Percentiles rank a stretch among this genome's conserved stretches.
These are phyloP conservation scores for Trypanosoma boissoni DNA, from an alignment of 208 protist genomes.

Conservation along the genomic window DNA sequence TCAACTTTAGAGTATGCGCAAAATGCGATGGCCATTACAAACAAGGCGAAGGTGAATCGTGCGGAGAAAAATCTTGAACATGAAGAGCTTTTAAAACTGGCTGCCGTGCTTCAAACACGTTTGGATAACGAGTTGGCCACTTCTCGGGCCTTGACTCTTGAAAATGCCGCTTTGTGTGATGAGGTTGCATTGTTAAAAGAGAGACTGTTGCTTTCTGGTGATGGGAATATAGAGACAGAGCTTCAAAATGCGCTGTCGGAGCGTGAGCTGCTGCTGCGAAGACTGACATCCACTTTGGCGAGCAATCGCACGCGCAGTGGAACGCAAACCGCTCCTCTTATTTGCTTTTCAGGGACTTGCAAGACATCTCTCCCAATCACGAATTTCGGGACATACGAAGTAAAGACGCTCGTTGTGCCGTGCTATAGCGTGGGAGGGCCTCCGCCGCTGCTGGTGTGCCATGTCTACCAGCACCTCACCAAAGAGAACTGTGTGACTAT, in stretches of 20 bases:
- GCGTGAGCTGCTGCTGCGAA: constrained; percentile 23
- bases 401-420: constrained; percentile 41
- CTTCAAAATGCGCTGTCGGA: constrained; percentile 22
- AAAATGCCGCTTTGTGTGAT: constrained; percentile 8
- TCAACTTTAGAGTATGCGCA: constrained; percentile 82
- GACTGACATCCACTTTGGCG: constrained; percentile 12
- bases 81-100: constrained; percentile 30
- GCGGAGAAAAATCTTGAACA: constrained; percentile 30
- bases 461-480: constrained; percentile 29
- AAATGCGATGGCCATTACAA: constrained; percentile 81
- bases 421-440: constrained; percentile 39
- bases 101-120: constrained; percentile 15
- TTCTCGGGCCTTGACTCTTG: too few species aligned
- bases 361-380: constrained; percentile 37
- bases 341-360: constrained; percentile 52
- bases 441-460: constrained; percentile 44
- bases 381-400: constrained; percentile 34
- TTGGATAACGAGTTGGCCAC: constrained; percentile 26
- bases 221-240: constrained; percentile 26
- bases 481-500: constrained; percentile 33
- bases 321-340: constrained; percentile 3
- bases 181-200: constrained; percentile 26
- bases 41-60: constrained; percentile 65
- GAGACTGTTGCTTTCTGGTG: constrained; percentile 18
- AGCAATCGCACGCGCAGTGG: not conserved